Percentiles rank a stretch among this genome's conserved stretches.
phyloP scores from a whole-genome alignment of 1,139 yeast genomes.

The Torulaspora pretoriensis region DNA sequence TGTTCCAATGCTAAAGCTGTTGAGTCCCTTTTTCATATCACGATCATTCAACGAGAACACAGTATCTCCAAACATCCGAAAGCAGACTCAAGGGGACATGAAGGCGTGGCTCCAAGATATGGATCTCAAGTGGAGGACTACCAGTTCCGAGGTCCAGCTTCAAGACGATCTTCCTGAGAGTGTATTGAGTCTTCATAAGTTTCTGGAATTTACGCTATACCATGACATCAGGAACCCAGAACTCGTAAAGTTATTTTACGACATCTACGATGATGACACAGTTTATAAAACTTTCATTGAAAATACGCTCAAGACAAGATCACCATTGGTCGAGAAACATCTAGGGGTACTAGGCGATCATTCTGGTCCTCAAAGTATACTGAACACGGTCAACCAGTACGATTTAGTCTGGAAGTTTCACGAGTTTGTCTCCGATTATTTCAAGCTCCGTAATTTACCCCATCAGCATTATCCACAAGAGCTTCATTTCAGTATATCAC shows the following conservation, averaged over 20 bases:
- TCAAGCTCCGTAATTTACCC: slow-evolving; percentile 31
- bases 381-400: slow-evolving; percentile 33
- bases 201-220: slow-evolving; percentile 27
- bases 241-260: slow-evolving; percentile 21
- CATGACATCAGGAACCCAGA: slow-evolving; percentile 25
- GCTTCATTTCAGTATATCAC: slow-evolving; percentile 22
- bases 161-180: slow-evolving; percentile 20
- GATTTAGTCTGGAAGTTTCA: slow-evolving; percentile 38
- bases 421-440: slow-evolving; percentile 30
- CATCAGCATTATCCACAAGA: slow-evolving; percentile 16
- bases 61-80: slow-evolving; percentile 29
- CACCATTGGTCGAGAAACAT: slow-evolving; percentile 26
- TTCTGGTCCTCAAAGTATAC: slow-evolving; percentile 29
- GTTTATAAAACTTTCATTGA: slow-evolving; percentile 30
- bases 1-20: slow-evolving; percentile 29
- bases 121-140: slow-evolving; percentile 30
- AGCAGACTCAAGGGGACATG: slow-evolving; percentile 25
- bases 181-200: slow-evolving; percentile 22
- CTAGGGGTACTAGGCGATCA: slow-evolving; percentile 21
- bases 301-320: slow-evolving; percentile 28
- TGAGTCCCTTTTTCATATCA: slow-evolving; percentile 35
- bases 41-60: slow-evolving; percentile 36
- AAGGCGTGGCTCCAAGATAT: slow-evolving; percentile 33
- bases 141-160: slow-evolving; percentile 6
- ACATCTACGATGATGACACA: slow-evolving; percentile 30